Conservation (phyloP, 2,329 filamentous ascomycete genomes). For the Pleoardoris graminearum region DNA sequence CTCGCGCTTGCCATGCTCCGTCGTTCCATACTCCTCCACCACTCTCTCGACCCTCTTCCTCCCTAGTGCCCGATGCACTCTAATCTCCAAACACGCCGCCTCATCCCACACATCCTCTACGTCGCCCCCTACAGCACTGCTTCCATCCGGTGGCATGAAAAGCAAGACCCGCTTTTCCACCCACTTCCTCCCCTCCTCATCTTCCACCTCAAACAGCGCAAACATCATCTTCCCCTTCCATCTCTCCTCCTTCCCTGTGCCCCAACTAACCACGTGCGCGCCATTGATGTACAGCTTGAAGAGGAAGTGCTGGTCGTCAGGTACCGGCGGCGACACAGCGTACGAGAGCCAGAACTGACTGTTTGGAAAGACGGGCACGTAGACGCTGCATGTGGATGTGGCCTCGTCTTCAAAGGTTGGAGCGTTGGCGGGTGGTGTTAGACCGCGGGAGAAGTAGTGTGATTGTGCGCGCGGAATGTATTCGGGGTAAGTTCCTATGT, state of each 20-base stretch:
- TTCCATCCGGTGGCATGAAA: slow-evolving; percentile 33
- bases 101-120: slow-evolving; percentile 25
- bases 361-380: slow-evolving; percentile 40
- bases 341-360: slow-evolving; percentile 53
- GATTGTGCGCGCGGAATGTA: slow-evolving; percentile 32
- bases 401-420: slow-evolving; percentile 25
- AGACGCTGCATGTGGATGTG: slow-evolving; percentile 39
- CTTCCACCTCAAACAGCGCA: slow-evolving; percentile 45
- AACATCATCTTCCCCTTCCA: slow-evolving; percentile 53
- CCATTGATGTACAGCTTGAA: slow-evolving; percentile 53
- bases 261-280: slow-evolving; percentile 49
- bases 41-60: slow-evolving; percentile 44
- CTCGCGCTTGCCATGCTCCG: slow-evolving; percentile 20
- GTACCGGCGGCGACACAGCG: slow-evolving; percentile 34
- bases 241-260: slow-evolving; percentile 46
- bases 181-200: slow-evolving; percentile 31
- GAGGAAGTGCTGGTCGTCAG: slow-evolving; percentile 43
- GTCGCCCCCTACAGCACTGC: slow-evolving; percentile 18
- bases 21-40: slow-evolving; percentile 28
- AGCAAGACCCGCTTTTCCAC: slow-evolving; percentile 50
- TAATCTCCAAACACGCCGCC: slow-evolving; percentile 46
- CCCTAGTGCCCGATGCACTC: slow-evolving; percentile 46
- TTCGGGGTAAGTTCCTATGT: slow-evolving; percentile 46
- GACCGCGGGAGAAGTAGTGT: slow-evolving; percentile 16
- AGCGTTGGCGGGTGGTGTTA: background rate